Base-by-base conservation (phyloP, 495 filamentous ascomycete genomes). In the Elaphomyces granulatus region DNA sequence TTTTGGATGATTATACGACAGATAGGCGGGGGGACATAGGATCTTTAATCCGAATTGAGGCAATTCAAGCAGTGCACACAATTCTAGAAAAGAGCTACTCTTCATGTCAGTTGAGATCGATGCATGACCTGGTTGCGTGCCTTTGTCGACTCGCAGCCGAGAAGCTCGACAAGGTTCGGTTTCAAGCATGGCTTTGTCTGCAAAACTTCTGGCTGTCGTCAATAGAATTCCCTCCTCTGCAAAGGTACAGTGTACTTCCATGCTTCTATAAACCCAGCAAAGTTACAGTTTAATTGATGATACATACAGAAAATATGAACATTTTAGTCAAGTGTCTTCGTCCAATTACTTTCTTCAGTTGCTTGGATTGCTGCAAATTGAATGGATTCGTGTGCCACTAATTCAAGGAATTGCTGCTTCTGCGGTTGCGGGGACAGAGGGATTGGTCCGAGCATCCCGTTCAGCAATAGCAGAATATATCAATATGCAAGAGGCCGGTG, bases 11-110 rank as follows among this genome's bases (percentile, higher is more conserved):
- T 52, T 95, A 96, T 47, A 87, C 83, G 0, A 83, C 81, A 8
- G 86, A 82, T 48, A 71, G 81, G 31, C 70, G 85, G 7, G 92
- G 90, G 9, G 90, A 99, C 50, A 68, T 95, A 39, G 90, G 90
- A 3, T 92, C 85, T 2, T 71, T 81, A 20, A 80, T 88, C 9
- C 68, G 90, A 9, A 50, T 85, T 10, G 81, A 87, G 50, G 87
- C 83, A 20, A 68, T 94, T 15, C 68, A 71, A 45, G 78, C 77
- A 2, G 67, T 72, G 1, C 63, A 58, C 21, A 43, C 50, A 23
- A 38, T 61, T 34, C 42, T 66, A 19, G 45, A 55, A 8, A 58
- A 34, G 30, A 43, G 50, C 15, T 33, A 44, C 3, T 32, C 23
- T 17, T 10, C 38, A 26, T 12, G 31, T 21, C 45, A 43, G 15